Evolutionary conservation across 495 filamentous ascomycete species (phyloP).

Genomic region (Poronia punctata): DNA sequence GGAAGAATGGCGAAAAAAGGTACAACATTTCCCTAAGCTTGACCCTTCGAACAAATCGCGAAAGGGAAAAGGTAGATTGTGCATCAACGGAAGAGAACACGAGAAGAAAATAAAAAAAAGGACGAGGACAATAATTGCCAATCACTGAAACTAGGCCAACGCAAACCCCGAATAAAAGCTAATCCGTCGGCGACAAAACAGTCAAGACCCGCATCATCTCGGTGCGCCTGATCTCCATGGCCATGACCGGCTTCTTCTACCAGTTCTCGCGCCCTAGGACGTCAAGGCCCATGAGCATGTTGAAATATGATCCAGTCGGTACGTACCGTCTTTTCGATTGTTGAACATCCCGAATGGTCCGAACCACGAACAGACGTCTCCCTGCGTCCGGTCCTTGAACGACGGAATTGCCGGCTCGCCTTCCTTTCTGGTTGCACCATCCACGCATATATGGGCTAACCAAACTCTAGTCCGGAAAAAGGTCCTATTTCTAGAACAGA

Average conservation of each 20-base stretch:
- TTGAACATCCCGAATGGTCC: not conserved
- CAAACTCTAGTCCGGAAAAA: constrained; percentile 61
- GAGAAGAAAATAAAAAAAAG: too few relatives aligned
- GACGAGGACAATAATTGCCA: too few relatives aligned
- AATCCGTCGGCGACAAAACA: constrained; percentile 28
- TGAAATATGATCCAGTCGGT: constrained; percentile 99
- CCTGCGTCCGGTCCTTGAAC: not conserved
- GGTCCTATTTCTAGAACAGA: constrained; percentile 89
- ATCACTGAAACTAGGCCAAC: too few relatives aligned
- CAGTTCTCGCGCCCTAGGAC: constrained; percentile 76
- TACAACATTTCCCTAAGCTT: not conserved
- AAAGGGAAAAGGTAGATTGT: too few relatives aligned
- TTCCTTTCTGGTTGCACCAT: not conserved
- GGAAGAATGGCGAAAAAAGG: constrained; percentile 15
- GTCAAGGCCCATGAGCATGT: constrained; percentile 82
- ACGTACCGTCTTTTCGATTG: constrained; percentile 39
- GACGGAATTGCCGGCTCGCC: not conserved
- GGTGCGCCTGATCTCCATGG: constrained; percentile 96
- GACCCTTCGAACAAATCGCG: too few relatives aligned
- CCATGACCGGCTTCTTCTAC: constrained; percentile 94
- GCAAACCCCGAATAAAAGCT: constrained; percentile 1
- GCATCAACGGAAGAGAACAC: too few relatives aligned
- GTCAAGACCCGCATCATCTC: constrained; percentile 87
- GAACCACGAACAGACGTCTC: not conserved
- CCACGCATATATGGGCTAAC: not conserved